Base-by-base conservation (phyloP, 305 asterid genomes). In the Fraxinus latifolia region DNA sequence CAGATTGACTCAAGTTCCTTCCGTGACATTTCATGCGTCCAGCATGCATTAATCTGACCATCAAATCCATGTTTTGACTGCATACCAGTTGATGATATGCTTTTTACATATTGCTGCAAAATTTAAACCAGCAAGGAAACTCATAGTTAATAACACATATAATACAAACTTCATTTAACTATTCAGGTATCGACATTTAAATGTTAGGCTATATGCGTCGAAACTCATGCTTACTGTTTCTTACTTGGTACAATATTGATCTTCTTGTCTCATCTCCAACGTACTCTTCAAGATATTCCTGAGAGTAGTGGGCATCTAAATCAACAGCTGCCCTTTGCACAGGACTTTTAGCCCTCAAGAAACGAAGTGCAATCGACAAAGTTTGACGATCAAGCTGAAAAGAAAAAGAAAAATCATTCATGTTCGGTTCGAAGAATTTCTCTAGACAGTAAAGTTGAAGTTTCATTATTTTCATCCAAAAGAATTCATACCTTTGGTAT, bases 251-350 rank as follows among this genome's bases (percentile, higher is more conserved):
- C 79, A 96, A 83, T 58, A 93, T 88, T 50, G 91, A 88, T 88
- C 99, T 93, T 88, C 99, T 89, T 34, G 97, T 93, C 73, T 83
- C 88, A 7, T 89, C 81, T 79, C 92, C 98, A 60, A 96, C 94
- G 80, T 58, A 78, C 89, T 94, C 99, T 87, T 90, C 95, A 21
- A 96, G 97, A 86, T 94, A 96, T 84, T 94, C 99, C 97, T 95
- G 91, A 7, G 99, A 93, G 86, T 93, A 96, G 84, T 96, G 99
- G 25, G 97, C 92, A 85, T 96, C 99, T 85, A 96, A 86, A 91
- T 96, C 99, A 82, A 96, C 99, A 67, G 99, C 97, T 42, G 99
- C 99, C 89, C 99, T 96, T 88, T 96, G 96, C 83, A 93, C 97
- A 39, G 99, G 97, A 65, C 97, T 96, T 84, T 91, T 96, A 25